Base-by-base conservation (phyloP, 2,329 filamentous ascomycete species). In the Phaeosphaeria sp. region DNA sequence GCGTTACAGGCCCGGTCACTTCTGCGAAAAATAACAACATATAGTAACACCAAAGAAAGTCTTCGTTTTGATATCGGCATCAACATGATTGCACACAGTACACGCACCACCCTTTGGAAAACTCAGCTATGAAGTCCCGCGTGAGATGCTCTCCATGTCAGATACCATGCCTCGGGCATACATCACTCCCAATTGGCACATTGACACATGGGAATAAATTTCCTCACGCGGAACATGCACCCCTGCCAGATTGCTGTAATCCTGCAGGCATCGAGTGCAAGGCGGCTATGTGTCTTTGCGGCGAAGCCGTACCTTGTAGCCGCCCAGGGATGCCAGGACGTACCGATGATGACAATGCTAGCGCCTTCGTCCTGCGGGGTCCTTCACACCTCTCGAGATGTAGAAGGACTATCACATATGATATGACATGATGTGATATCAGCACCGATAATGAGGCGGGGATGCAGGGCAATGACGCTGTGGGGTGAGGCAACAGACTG, bases 401-500 rank as follows among this genome's bases (percentile, higher is more conserved):
- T 50, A 17, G 25, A 11, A 30, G n/a, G 18, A 43, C 6, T 13
- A 39, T 7, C 22, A 36, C n/a, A 23, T 33, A 36, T 44, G 30
- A 23, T 22, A 15, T 50, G 52, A 55, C 41, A 22, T 36, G 21
- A 36, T 36, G 30, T 36, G 30, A 36, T 36, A 36, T 36, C 11
- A 13, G 30, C 13, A 36, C 30, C 13, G 30, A 11, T 39, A 27
- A 48, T 46, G 33, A 18, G 33, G 15, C 22, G 22, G 33, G 11
- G n/a, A 30, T n/a, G 52, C 20, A 15, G 47, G 46, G 46, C 36
- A 15, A 50, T 36, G 36, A 53, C 27, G 42, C 39, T 46, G 23
- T 20, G 21, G 18, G 6, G 43, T 43, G 43, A 53, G 43, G 47
- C 30, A 15, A 36, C 25, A 27, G 25, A 9, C 15, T 30, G 51